A percentile compares a stretch with the other conserved stretches of the same genome.
Evolutionary conservation across 371 early-diverging fungal genomes (phyloP).

Genomic region (Mortierella sp.): DNA sequence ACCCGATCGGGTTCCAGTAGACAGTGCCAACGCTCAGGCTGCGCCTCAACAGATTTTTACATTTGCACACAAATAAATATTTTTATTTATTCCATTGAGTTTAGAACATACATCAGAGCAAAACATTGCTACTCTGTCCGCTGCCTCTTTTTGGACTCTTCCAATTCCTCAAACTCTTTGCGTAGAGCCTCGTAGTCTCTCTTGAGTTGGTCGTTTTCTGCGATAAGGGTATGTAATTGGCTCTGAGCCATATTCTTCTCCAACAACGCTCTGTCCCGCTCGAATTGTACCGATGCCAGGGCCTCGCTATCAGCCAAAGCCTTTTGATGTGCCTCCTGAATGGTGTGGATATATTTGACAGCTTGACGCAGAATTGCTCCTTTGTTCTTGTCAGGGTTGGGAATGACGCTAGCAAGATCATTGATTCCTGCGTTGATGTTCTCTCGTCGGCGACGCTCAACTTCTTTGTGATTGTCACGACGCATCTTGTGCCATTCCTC

Average conservation of each 20-base stretch:
- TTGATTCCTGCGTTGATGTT: slow-evolving; percentile 93
- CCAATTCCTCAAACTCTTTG: slow-evolving; percentile 41
- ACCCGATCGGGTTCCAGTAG: too few species aligned
- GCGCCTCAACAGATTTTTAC: background rate
- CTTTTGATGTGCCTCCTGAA: slow-evolving; percentile 74
- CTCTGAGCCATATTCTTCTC: slow-evolving; percentile 31
- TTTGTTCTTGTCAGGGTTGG: slow-evolving; percentile 92
- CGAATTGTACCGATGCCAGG: slow-evolving; percentile 12
- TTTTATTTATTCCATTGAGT: background rate
- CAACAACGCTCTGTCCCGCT: slow-evolving; percentile 29
- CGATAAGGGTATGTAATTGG: slow-evolving; percentile 9
- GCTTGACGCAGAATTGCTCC: slow-evolving; percentile 87
- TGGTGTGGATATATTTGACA: slow-evolving; percentile 83
- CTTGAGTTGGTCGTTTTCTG: slow-evolving; percentile 60
- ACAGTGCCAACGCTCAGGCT: too few species aligned
- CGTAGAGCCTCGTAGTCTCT: slow-evolving; percentile 57
- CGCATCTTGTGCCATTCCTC: slow-evolving; percentile 87
- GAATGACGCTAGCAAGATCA: slow-evolving; percentile 85
- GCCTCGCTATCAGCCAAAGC: slow-evolving; percentile 43
- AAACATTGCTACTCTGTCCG: slow-evolving; percentile 28
- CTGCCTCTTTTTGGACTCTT: slow-evolving; percentile 48
- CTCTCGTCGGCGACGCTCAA: slow-evolving; percentile 94
- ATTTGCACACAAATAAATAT: background rate
- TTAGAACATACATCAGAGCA: background rate
- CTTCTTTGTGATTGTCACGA: slow-evolving; percentile 92